Evolutionary conservation across 768 basidiomycete genomes (phyloP), one percentile per base, ranked within the genome.

Genomic region (Russula earlei): DNA sequence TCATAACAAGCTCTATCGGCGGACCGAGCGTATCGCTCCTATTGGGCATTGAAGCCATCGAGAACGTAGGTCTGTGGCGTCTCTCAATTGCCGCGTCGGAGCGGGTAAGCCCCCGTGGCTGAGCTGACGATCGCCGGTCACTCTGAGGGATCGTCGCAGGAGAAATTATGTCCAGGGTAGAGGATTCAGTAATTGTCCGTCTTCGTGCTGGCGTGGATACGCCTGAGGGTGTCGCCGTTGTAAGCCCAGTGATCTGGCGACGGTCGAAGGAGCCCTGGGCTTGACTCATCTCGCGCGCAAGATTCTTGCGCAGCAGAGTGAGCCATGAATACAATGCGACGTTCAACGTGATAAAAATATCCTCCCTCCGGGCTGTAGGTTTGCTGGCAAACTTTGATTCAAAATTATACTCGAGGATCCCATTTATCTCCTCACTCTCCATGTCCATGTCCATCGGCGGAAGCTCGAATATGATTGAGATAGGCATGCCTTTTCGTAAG

Each of bases 321-420:
- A 91, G 77, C 87, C 87, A 90, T 9, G 86, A 80, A 64, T 91
- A 91, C 2, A 91, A 72, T 0, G 84, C 77, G 64, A 90, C 81
- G 71, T 92, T 91, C 61, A 92, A 74, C 4, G 87, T 85, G 68
- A 92, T 88, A 68, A 85, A 91, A 52, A 92, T 89, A 61, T 88
- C 85, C 62, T 89, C 84, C 29, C 77, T 74, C 48, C 80, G 78
- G 61, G 74, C 65, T 17, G 49, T 42, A 71, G 68, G 71, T 24
- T 76, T 78, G 55, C 75, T 72, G 40, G 78, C 69, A 66, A 89
- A 90, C 54, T 76, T 71, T 65, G 84, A 87, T 68, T 82, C 73
- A 69, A 90, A 90, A 64, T 84, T 80, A 61, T 91, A 91, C 14
- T 74, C 64, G 20, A 91, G 74, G 15, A 68, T 67, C 37, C 74